A percentile compares a stretch with the other conserved stretches of the same genome.
Conservation (phyloP, 805 yeast species). For the Wickerhamomyces chambardii region DNA sequence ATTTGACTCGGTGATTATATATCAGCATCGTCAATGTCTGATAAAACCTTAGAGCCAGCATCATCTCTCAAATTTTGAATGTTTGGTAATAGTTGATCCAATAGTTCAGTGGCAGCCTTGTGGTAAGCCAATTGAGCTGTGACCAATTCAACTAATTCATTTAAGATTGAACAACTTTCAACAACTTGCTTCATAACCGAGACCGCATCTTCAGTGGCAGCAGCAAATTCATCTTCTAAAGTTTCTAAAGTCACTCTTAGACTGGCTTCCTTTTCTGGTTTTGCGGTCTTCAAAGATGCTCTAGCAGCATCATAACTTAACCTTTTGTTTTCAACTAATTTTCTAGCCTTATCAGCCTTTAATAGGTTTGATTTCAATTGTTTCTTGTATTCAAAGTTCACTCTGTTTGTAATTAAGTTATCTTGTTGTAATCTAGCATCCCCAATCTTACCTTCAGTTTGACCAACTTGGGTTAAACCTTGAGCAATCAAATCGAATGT, state of each 20-base stretch:
- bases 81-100: conserved; percentile 56
- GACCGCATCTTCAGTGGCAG: conserved; percentile 83
- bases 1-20: conserved; percentile 5
- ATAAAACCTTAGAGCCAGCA: conserved; percentile 19
- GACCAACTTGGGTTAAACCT: conserved; percentile 58
- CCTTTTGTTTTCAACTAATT: conserved; percentile 69
- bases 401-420: conserved; percentile 56
- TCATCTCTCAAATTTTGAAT: conserved; percentile 53
- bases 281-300: conserved; percentile 36
- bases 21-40: conserved; percentile 17
- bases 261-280: conserved; percentile 62
- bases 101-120: conserved; percentile 61
- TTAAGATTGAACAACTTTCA: conserved; percentile 58
- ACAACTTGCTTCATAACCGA: conserved; percentile 74
- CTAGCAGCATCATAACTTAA: conserved; percentile 75
- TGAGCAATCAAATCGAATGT: conserved; percentile 44
- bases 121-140: conserved; percentile 78
- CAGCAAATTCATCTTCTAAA: conserved; percentile 85
- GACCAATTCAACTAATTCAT: conserved; percentile 58
- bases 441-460: conserved; percentile 66
- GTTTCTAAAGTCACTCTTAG: conserved; percentile 71
- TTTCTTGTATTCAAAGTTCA: conserved; percentile 57
- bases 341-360: conserved; percentile 61
- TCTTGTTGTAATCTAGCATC: conserved; percentile 81
- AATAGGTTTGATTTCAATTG: conserved; percentile 52